Percentiles rank a stretch among this genome's conserved stretches.
Conservation (phyloP, 768 basidiomycete genomes). For the Boletus tylopilopsis region DNA sequence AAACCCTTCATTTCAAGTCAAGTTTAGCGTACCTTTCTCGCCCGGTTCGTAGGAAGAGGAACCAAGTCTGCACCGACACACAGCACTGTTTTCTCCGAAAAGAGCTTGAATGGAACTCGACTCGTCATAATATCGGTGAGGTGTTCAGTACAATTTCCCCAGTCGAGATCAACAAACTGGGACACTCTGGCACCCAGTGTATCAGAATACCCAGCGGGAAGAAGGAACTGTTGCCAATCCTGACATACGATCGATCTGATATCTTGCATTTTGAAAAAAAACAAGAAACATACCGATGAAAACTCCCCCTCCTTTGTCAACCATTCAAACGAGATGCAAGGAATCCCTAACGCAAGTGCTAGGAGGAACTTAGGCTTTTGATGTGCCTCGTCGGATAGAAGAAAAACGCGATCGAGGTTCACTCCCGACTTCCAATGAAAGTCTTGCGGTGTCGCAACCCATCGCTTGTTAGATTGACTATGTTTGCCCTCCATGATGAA, state of each 20-base stretch:
- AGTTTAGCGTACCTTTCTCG: slow-evolving; percentile 18
- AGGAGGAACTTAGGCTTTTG: slow-evolving; percentile 79
- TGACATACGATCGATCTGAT: slow-evolving; percentile 21
- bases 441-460: slow-evolving; percentile 49
- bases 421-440: slow-evolving; percentile 42
- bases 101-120: slow-evolving; percentile 52
- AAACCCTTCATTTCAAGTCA: not conserved
- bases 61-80: slow-evolving; percentile 58
- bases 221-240: slow-evolving; percentile 63
- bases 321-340: slow-evolving; percentile 67
- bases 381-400: slow-evolving; percentile 61
- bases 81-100: slow-evolving; percentile 52
- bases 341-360: slow-evolving; percentile 83
- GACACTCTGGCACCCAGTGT: slow-evolving; percentile 39
- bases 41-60: slow-evolving; percentile 33
- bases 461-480: slow-evolving; percentile 42
- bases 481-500: slow-evolving; percentile 54
- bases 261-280: slow-evolving; percentile 2
- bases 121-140: slow-evolving; percentile 58
- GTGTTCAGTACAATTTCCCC: slow-evolving; percentile 49
- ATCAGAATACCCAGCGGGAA: slow-evolving; percentile 48
- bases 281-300: slow-evolving; percentile 20
- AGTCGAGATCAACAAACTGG: slow-evolving; percentile 46
- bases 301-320: slow-evolving; percentile 30
- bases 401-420: slow-evolving; percentile 47